These are phyloP conservation scores for Sporobolomyces phaffii DNA, from an alignment of 768 basidiomycete genomes.

Conservation along the genomic window DNA sequence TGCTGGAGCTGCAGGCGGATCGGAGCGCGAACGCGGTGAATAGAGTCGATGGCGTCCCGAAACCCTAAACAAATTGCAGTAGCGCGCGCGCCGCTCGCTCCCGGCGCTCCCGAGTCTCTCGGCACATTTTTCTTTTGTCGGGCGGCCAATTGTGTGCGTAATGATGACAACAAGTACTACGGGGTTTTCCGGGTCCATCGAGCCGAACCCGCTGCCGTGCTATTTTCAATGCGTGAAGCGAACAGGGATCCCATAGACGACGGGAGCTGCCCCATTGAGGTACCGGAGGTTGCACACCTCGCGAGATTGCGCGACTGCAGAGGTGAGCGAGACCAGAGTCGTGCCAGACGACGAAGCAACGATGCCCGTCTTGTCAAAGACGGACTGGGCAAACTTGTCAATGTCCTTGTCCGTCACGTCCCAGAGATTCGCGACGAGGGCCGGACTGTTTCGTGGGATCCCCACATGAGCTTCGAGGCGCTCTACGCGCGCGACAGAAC, in stretches of 20 bases:
- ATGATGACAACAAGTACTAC: no score
- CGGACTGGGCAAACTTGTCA: slow-evolving; percentile 79
- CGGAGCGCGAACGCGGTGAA: no score
- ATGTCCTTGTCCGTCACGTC: slow-evolving; percentile 97
- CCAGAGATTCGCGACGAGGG: slow-evolving; percentile 91
- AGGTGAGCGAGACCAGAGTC: slow-evolving; percentile 51
- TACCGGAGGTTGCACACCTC: slow-evolving; percentile 82
- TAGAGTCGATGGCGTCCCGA: no score
- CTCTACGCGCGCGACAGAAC: no score
- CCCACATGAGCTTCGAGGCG: no score
- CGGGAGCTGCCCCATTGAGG: slow-evolving; percentile 87
- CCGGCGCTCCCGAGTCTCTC: no score
- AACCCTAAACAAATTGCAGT: no score
- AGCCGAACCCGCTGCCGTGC: neutral
- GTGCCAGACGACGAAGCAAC: neutral
- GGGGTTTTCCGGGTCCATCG: no score
- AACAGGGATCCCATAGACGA: slow-evolving; percentile 93
- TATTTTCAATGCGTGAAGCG: slow-evolving; percentile 54
- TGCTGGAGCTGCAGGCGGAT: no score
- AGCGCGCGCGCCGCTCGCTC: no score
- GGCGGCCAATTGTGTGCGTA: no score
- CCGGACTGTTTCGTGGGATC: slow-evolving; percentile 56
- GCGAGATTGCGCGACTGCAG: slow-evolving; percentile 73
- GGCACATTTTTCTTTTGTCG: no score
- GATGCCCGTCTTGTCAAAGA: slow-evolving; percentile 67